Base-by-base conservation (phyloP, 148 eudicot species). In the Persicaria tinctoria region DNA sequence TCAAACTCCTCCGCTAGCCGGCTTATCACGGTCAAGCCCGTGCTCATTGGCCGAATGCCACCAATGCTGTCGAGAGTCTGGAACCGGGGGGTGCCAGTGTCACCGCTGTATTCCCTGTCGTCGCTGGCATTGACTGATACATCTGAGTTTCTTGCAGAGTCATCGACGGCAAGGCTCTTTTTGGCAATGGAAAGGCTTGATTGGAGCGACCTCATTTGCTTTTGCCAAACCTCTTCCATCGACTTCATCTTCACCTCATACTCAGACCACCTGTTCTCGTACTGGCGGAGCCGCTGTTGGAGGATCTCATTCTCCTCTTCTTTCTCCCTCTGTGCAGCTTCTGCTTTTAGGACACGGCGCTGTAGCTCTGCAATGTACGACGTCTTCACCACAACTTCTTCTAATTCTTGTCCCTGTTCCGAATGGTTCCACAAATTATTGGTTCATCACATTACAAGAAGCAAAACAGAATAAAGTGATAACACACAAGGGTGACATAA, bases 141-240 rank as follows among this genome's bases (percentile, higher is more conserved):
- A 17, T 87, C 93, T 1, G 93, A 94, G 73, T 86, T 86, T 62
- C 98, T 86, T 3, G 78, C 86, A 0, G 97, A 91, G 51, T 88
- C 93, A 13, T 91, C 97, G 0, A 89, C 78, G 1, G 89, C 89
- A 4, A 95, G 83, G 85, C 96, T 90, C 76, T 83, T 90, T 82
- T 90, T 95, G 1, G 97, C 98, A 49, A 92, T 85, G 59, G 92
- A 89, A 18, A 95, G 98, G 78, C 98, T 95, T 4, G 98, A 92
- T 73, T 95, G 98, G 9, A 95, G 92, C 12, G 98, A 95, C 68
- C 96, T 84, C 98, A 95, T 95, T 77, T 95, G 97, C 80, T 89
- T 95, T 79, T 95, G 98, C 98, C 98, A 95, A 10, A 90, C 85
- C 77, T 95, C 97, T 86, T 95, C 98, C 98, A 95, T 95, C 57